Base-by-base conservation (phyloP, 768 basidiomycete genomes). In the Suillus bovinus region DNA sequence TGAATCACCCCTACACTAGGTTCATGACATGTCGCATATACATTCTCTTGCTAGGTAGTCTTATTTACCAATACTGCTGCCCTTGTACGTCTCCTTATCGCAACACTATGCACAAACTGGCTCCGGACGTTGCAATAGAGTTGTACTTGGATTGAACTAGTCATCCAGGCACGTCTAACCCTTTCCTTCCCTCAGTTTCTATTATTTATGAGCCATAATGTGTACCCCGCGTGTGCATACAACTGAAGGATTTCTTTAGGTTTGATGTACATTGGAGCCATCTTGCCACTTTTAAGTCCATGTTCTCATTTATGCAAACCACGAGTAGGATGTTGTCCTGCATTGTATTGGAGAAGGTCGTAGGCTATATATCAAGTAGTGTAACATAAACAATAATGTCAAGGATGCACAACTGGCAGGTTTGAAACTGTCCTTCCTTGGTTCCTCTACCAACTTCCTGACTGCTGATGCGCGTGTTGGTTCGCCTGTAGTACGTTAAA, bases 1-100 rank as follows among this genome's bases (percentile, higher is more conserved):
- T 94, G 82, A 92, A 74, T 78, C 84, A 17, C 74, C 82, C 42
- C 75, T 85, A 56, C 57, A 61, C 24, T 72, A 59, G 58, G 52
- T 31, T 29, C 24, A 29, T 60, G 53, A 57, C 59, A 57, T 60
- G 53, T 34, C 17, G 17, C 41, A 62, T 36, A 58, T 33, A 16
- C 20, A n/a, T 39, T 39, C 17, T 56, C 14, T 38, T 20, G 36
- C 24, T 56, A 17, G 36, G 24, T 56, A 56, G 24, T 38, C 39
- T 27, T 20, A 24, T 22, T 36, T 24, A 55, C 22, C 22, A 22
- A 14, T 55, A 27, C 36, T 56, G 54, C 17, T 38, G 36, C 39
- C 36, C 36, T 27, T 27, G 36, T 39, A 55, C 22, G 34, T 38
- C 36, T 55, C 16, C 34, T 5, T 55, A 24, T 38, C 22, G 34